These are phyloP conservation scores for Metschnikowia cerradonensis DNA, from an alignment of 805 yeast species.

Conservation along the genomic window DNA sequence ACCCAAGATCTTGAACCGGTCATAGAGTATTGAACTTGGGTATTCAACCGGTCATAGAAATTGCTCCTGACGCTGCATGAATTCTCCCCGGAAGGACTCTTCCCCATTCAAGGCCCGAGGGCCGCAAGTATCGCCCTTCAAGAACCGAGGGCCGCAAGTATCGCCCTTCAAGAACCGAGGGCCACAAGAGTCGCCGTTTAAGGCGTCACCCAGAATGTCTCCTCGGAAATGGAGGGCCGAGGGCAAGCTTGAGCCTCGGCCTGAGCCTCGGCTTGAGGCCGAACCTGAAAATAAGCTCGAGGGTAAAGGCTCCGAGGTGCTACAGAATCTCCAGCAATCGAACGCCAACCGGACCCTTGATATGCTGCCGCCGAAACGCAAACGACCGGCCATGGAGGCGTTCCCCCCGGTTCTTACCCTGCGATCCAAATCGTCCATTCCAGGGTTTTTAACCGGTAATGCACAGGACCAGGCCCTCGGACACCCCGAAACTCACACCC, in stretches of 20 bases:
- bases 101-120: conserved; percentile 1
- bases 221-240: conserved; percentile 2
- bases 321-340: background rate
- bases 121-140: background rate
- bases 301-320: conserved; percentile 1
- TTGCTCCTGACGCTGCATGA: background rate
- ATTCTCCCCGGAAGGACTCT: background rate
- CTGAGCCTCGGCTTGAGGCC: too few species aligned
- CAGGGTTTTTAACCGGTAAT: conserved; percentile 8
- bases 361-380: conserved; percentile 9
- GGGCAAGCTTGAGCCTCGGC: background rate
- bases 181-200: background rate
- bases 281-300: background rate
- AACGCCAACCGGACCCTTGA: conserved; percentile 9
- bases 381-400: conserved; percentile 7
- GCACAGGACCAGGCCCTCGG: background rate
- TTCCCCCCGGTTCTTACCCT: conserved; percentile 10
- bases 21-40: too few species aligned
- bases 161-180: conserved; percentile 1
- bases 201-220: background rate
- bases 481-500: too few species aligned
- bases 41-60: too few species aligned
- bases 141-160: background rate
- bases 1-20: too few species aligned
- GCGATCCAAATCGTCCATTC: conserved; percentile 15